These are phyloP conservation scores for cucumber (Cucumis sativus) DNA, from an alignment of 306 rosid species.

Conservation along the genomic window DNA sequence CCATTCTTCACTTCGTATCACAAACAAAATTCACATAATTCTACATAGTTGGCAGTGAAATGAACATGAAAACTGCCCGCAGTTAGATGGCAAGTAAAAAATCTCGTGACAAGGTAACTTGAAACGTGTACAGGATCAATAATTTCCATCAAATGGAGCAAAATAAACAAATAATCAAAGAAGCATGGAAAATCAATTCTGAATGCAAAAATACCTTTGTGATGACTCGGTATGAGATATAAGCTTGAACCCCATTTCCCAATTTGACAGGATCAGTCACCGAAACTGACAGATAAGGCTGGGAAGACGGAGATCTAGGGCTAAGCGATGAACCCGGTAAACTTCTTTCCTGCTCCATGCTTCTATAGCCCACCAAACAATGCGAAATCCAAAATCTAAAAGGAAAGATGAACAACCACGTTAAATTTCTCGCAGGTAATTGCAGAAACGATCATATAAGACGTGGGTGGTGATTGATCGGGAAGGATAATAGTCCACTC, in stretches of 20 bases:
- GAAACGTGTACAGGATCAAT: neutral
- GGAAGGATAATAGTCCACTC: neutral
- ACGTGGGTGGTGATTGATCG: neutral
- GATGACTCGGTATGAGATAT: slow-evolving; percentile 89
- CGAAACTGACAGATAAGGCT: slow-evolving; percentile 68
- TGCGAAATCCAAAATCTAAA: neutral
- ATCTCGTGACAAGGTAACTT: neutral
- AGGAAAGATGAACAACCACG: neutral
- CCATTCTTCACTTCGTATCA: neutral
- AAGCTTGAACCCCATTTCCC: slow-evolving; percentile 98
- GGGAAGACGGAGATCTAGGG: slow-evolving; percentile 93
- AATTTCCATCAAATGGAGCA: neutral
- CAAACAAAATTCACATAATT: neutral
- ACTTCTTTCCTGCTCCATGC: slow-evolving; percentile 66
- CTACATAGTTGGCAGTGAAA: neutral
- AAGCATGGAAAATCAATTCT: neutral
- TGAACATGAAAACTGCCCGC: neutral
- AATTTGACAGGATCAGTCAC: slow-evolving; percentile 94
- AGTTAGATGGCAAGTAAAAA: neutral
- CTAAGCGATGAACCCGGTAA: slow-evolving; percentile 57
- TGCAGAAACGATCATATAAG: neutral
- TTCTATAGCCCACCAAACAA: neutral
- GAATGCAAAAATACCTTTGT: slow-evolving; percentile 39
- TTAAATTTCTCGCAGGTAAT: neutral
- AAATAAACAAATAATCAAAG: neutral